Evolutionary conservation across 768 basidiomycete genomes (phyloP).

Genomic region (Galerina sulciceps): DNA sequence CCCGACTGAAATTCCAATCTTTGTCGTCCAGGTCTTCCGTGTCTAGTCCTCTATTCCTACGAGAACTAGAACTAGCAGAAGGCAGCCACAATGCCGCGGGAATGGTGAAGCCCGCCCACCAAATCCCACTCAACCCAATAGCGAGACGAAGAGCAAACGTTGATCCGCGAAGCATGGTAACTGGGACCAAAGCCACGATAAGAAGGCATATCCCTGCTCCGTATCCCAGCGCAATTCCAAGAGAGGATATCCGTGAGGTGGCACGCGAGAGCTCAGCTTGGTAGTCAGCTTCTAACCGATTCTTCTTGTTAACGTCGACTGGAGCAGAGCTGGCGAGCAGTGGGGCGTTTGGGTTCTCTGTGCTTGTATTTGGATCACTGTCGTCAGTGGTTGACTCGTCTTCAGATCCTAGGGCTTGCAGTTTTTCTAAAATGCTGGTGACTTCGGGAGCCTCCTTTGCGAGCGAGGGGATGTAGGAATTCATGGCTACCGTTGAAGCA

Average conservation of each 20-base stretch:
- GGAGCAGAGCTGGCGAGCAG: slow-evolving; percentile 33
- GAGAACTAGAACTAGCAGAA: slow-evolving; percentile 22
- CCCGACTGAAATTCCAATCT: slow-evolving; percentile 49
- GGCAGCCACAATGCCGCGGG: slow-evolving; percentile 82
- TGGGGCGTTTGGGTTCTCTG: slow-evolving; percentile 24
- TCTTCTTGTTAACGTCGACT: slow-evolving; percentile 4
- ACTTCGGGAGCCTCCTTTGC: slow-evolving; percentile 72
- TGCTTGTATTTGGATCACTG: slow-evolving; percentile 19
- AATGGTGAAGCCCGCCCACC: slow-evolving; percentile 87
- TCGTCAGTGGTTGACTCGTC: slow-evolving; percentile 14
- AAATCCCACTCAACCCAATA: slow-evolving; percentile 82
- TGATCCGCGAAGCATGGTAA: slow-evolving; percentile 71
- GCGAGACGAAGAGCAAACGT: slow-evolving; percentile 82
- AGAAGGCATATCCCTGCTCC: slow-evolving; percentile 80
- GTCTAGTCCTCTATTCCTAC: slow-evolving; percentile 8
- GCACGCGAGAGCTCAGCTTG: slow-evolving; percentile 65
- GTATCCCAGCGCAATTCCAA: slow-evolving; percentile 88
- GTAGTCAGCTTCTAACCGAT: slow-evolving; percentile 45
- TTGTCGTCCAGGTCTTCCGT: slow-evolving; percentile 27
- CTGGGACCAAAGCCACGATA: slow-evolving; percentile 77
- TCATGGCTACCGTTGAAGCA: slow-evolving; percentile 86
- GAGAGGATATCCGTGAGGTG: slow-evolving; percentile 82
- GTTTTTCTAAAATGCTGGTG: slow-evolving; percentile 37
- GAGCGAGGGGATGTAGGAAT: slow-evolving; percentile 82
- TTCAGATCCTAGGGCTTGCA: slow-evolving; percentile 9